These are phyloP conservation scores for Chalciporus sp. DNA, from an alignment of 1,284 basidiomycete genomes.

Conservation along the genomic window DNA sequence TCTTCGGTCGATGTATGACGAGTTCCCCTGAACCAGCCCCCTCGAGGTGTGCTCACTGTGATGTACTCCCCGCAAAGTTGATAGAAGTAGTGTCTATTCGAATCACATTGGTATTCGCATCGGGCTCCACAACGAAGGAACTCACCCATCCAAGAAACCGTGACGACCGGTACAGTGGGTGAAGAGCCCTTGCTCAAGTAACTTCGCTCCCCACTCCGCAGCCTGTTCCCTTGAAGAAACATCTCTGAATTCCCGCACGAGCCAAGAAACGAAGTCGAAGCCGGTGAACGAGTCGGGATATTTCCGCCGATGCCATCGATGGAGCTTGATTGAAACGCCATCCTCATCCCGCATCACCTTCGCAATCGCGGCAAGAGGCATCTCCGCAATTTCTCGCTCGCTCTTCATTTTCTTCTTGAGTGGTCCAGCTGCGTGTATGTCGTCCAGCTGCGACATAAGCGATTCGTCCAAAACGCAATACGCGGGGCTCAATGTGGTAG, in stretches of 20 bases:
- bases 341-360: slow-evolving; percentile 82
- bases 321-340: slow-evolving; percentile 74
- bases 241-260: slow-evolving; percentile 84
- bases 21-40: slow-evolving; percentile 60
- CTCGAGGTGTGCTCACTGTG: slow-evolving; percentile 65
- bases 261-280: slow-evolving; percentile 85
- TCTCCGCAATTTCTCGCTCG: slow-evolving; percentile 67
- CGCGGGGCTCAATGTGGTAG: slow-evolving; percentile 82
- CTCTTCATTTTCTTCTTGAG: slow-evolving; percentile 77
- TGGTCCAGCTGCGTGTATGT: slow-evolving; percentile 75
- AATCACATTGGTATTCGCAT: slow-evolving; percentile 8
- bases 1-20: slow-evolving; percentile 45
- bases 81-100: slow-evolving; percentile 80
- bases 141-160: slow-evolving; percentile 83
- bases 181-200: slow-evolving; percentile 80
- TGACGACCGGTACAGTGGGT: slow-evolving; percentile 80
- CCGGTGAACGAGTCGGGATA: slow-evolving; percentile 86
- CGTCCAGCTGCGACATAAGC: slow-evolving; percentile 77
- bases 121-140: slow-evolving; percentile 4
- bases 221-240: slow-evolving; percentile 79
- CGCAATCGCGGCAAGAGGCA: slow-evolving; percentile 62
- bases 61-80: slow-evolving; percentile 78
- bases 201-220: slow-evolving; percentile 73
- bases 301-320: slow-evolving; percentile 70
- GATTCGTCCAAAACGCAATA: slow-evolving; percentile 77